Percentiles rank a stretch among this genome's conserved stretches.
Evolutionary conservation across 2,329 filamentous ascomycete species (phyloP).

Genomic region (Calonectria hongkongensis): DNA sequence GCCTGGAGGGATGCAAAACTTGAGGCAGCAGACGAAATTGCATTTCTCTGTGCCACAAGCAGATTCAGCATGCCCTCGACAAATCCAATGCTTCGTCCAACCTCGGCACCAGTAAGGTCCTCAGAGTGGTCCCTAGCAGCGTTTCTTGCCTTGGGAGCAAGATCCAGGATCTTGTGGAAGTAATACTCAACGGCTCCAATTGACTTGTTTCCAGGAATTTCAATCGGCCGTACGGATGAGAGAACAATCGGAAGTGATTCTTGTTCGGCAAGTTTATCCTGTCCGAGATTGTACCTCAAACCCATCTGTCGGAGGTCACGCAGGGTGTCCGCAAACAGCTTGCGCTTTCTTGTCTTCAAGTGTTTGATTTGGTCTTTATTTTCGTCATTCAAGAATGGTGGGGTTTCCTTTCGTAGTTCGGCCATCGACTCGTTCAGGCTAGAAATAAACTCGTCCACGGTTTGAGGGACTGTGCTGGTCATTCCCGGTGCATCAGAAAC

Average conservation of each 20-base stretch:
- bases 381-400: constrained; percentile 86
- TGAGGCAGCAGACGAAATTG: constrained; percentile 64
- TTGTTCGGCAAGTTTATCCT: constrained; percentile 83
- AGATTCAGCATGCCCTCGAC: constrained; percentile 89
- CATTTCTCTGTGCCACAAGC: constrained; percentile 75
- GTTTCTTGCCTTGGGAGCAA: constrained; percentile 80
- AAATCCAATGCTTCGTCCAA: constrained; percentile 86
- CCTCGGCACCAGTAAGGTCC: constrained; percentile 88
- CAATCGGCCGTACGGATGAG: constrained; percentile 70
- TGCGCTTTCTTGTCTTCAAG: constrained; percentile 91
- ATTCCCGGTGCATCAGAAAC: constrained; percentile 73
- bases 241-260: constrained; percentile 82
- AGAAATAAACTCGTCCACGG: constrained; percentile 80
- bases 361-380: constrained; percentile 91
- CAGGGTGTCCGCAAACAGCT: constrained; percentile 91
- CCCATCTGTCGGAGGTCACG: constrained; percentile 92
- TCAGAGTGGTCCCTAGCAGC: constrained; percentile 84
- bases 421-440: constrained; percentile 81
- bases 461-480: constrained; percentile 73
- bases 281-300: constrained; percentile 87
- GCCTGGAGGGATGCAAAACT: constrained; percentile 63
- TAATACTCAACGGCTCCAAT: constrained; percentile 76
- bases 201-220: constrained; percentile 52
- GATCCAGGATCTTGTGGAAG: constrained; percentile 86
- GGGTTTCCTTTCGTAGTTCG: constrained; percentile 89